Evolutionary conservation across 139 green algal genomes (phyloP).

Genomic region (Chlamydomonas sphaeroides): DNA sequence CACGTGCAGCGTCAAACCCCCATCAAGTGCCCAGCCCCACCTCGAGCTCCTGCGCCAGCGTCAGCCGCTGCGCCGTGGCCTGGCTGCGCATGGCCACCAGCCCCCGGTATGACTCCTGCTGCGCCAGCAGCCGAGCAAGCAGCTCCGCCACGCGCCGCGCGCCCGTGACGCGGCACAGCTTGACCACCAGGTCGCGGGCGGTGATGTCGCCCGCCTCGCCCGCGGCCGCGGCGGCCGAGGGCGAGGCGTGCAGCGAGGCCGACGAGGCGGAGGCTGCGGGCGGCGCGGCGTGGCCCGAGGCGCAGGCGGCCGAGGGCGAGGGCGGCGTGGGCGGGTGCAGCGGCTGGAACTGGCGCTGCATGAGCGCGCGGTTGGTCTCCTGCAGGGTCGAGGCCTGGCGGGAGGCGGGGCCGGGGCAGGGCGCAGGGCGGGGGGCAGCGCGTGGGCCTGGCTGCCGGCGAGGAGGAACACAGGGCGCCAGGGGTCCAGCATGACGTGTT

Average conservation of each 20-base stretch:
- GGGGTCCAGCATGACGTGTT: too few species aligned
- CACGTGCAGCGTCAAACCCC: too few species aligned
- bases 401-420: neutral
- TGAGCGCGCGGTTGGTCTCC: slow-evolving; percentile 40
- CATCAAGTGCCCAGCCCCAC: too few species aligned
- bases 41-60: too few species aligned
- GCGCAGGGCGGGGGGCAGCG: too few species aligned
- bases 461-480: too few species aligned
- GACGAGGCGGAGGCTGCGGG: neutral
- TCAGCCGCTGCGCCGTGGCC: slow-evolving; percentile 7
- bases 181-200: slow-evolving; percentile 55
- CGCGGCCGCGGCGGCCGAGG: neutral
- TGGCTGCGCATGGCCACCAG: neutral
- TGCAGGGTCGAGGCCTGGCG: slow-evolving; percentile 42
- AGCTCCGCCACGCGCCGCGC: slow-evolving; percentile 21
- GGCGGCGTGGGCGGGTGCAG: neutral
- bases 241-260: neutral
- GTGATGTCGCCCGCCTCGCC: slow-evolving; percentile 32
- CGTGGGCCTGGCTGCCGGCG: too few species aligned
- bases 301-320: neutral
- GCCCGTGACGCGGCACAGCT: slow-evolving; percentile 59
- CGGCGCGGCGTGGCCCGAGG: too few species aligned
- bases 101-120: slow-evolving; percentile 24
- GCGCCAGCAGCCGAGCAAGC: slow-evolving; percentile 37
- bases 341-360: slow-evolving; percentile 44